Conservation (phyloP, 202 grass and related monocot species). For the Cymbopogon flexuosus region DNA sequence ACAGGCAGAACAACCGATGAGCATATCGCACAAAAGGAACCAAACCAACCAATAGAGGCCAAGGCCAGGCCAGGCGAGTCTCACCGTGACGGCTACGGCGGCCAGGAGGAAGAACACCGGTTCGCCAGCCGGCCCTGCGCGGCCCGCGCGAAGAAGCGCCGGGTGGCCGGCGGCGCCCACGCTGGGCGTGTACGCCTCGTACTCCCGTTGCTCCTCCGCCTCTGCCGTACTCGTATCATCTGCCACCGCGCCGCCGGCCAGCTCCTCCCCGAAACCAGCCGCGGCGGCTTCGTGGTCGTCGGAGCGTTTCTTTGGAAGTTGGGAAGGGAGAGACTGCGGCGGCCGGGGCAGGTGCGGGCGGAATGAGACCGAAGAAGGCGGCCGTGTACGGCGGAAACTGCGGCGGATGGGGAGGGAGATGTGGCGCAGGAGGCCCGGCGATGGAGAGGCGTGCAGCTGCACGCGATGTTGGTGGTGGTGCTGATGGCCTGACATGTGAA, state of each 20-base stretch:
- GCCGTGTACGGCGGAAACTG: not conserved
- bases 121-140: not conserved
- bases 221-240: not conserved
- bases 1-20: not conserved
- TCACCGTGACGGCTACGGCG: not conserved
- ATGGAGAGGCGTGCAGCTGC: not conserved
- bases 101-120: constrained; percentile 14
- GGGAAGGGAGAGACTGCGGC: not conserved
- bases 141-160: not conserved
- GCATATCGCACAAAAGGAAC: not conserved
- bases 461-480: not conserved
- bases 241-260: not conserved
- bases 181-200: not conserved
- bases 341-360: not conserved
- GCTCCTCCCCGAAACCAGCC: not conserved
- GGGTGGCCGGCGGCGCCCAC: not conserved
- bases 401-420: not conserved
- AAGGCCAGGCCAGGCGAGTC: not conserved
- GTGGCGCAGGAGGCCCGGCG: not conserved
- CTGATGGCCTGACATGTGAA: not conserved
- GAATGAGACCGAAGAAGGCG: not conserved
- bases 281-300: not conserved
- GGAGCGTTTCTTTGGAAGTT: not conserved
- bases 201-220: not conserved
- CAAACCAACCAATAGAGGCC: not conserved